Evolutionary conservation across 352 stramenopile species (phyloP).

Genomic region (Phytophthora hibernalis): DNA sequence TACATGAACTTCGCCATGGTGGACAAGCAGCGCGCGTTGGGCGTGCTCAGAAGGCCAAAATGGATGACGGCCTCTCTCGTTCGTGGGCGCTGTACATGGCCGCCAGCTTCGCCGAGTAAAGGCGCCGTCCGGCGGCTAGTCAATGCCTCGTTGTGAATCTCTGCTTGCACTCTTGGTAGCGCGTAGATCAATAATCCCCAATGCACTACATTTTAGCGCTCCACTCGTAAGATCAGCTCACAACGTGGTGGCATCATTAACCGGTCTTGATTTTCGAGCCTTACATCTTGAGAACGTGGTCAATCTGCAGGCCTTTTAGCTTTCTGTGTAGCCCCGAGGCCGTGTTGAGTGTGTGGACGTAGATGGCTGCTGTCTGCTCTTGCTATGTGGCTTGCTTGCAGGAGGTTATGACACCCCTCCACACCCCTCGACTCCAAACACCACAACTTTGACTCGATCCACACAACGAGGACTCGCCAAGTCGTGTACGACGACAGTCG

Average conservation of each 20-base stretch:
- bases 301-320: constrained; percentile 55
- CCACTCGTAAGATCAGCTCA: background rate
- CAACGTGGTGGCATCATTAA: no score
- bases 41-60: constrained; percentile 61
- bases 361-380: constrained; percentile 19
- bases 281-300: constrained; percentile 46
- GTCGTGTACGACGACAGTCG: constrained; percentile 38
- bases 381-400: constrained; percentile 42
- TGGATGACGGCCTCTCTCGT: constrained; percentile 78
- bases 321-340: constrained; percentile 65
- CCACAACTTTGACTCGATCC: constrained; percentile 62
- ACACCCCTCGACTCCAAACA: constrained; percentile 45
- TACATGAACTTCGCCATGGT: constrained; percentile 72
- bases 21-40: constrained; percentile 55
- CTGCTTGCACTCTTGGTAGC: background rate
- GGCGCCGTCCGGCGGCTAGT: background rate
- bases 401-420: constrained; percentile 74
- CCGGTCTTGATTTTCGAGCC: background rate
- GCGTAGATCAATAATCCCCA: background rate
- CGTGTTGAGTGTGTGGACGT: constrained; percentile 76
- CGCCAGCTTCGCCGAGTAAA: constrained; percentile 47
- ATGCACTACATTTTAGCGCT: background rate
- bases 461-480: constrained; percentile 50
- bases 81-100: constrained; percentile 82
- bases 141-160: background rate